Percentiles rank a stretch among this genome's conserved stretches.
Evolutionary conservation across 495 filamentous ascomycete species (phyloP).

Genomic region (Penicilliopsis zonata): DNA sequence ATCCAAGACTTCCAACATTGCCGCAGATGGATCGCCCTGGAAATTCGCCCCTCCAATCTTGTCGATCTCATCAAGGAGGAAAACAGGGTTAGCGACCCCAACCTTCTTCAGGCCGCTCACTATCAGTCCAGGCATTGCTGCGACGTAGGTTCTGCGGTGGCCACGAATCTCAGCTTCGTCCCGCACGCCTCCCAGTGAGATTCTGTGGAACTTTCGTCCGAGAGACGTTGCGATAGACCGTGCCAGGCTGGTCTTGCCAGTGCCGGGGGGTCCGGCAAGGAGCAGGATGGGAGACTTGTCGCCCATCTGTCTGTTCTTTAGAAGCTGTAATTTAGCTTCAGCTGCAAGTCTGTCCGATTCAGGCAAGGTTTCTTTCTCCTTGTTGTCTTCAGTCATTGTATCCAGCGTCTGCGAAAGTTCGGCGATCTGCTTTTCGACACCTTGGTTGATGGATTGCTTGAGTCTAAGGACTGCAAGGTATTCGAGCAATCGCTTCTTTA

Average conservation of each 20-base stretch:
- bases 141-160: constrained; percentile 93
- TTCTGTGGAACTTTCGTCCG: constrained; percentile 91
- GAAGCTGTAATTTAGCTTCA: constrained; percentile 49
- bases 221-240: constrained; percentile 84
- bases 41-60: constrained; percentile 88
- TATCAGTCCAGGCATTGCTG: constrained; percentile 94
- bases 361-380: constrained; percentile 18
- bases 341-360: constrained; percentile 34
- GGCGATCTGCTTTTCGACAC: constrained; percentile 65
- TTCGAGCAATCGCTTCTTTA: constrained; percentile 92
- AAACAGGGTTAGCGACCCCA: constrained; percentile 90
- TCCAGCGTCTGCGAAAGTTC: constrained; percentile 48
- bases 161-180: constrained; percentile 97
- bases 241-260: constrained; percentile 94
- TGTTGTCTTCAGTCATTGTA: constrained; percentile 28
- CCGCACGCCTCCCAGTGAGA: constrained; percentile 89
- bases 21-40: constrained; percentile 95
- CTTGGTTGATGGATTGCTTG: constrained; percentile 78
- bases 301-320: constrained; percentile 64
- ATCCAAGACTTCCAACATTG: constrained; percentile 96
- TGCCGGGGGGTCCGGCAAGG: constrained; percentile 87
- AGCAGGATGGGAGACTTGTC: constrained; percentile 96
- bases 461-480: constrained; percentile 91
- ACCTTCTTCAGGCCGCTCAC: constrained; percentile 94
- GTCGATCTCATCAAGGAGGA: constrained; percentile 96